Percentiles rank a stretch among this genome's conserved stretches.
phyloP scores from a whole-genome alignment of 176 grass and related monocot genomes.

The Tuctoria greenei region DNA sequence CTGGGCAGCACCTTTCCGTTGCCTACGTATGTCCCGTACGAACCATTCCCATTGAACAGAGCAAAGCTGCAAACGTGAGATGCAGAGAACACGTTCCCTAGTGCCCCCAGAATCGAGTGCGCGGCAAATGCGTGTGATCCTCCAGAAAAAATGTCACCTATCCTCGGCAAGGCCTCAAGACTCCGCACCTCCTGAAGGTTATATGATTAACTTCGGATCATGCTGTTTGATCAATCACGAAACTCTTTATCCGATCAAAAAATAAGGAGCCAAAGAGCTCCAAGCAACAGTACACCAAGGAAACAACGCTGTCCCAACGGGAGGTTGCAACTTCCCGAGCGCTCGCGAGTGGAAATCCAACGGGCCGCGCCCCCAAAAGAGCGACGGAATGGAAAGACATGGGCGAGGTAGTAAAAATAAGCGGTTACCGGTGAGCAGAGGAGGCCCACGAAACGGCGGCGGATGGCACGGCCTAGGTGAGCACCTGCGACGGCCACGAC shows the following conservation, averaged over 20 bases:
- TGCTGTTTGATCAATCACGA: not conserved
- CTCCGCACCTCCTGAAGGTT: conserved; percentile 31
- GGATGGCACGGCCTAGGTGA: conserved; percentile 54
- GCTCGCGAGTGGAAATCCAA: not conserved
- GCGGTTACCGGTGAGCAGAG: conserved; percentile 43
- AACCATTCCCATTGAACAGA: conserved; percentile 50
- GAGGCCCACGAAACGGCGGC: conserved; percentile 42
- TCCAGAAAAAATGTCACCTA: conserved; percentile 40
- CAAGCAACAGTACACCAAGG: not conserved
- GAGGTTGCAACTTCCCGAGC: not conserved
- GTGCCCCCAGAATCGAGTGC: conserved; percentile 30
- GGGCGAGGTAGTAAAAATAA: not conserved
- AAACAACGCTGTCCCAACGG: not conserved
- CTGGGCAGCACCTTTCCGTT: conserved; percentile 36
- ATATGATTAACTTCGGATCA: not conserved
- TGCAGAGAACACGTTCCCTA: conserved; percentile 29
- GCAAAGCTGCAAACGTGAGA: conserved; percentile 38
- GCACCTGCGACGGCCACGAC: conserved; percentile 45
- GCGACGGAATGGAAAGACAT: not conserved
- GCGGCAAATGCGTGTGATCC: conserved; percentile 24
- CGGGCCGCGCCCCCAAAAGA: not conserved
- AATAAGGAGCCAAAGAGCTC: not conserved
- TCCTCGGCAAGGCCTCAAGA: conserved; percentile 36
- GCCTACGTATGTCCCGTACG: conserved; percentile 32
- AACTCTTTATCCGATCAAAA: not conserved